phyloP scores from a whole-genome alignment of 2,329 filamentous ascomycete species.

The Arachnomyces sp. region DNA sequence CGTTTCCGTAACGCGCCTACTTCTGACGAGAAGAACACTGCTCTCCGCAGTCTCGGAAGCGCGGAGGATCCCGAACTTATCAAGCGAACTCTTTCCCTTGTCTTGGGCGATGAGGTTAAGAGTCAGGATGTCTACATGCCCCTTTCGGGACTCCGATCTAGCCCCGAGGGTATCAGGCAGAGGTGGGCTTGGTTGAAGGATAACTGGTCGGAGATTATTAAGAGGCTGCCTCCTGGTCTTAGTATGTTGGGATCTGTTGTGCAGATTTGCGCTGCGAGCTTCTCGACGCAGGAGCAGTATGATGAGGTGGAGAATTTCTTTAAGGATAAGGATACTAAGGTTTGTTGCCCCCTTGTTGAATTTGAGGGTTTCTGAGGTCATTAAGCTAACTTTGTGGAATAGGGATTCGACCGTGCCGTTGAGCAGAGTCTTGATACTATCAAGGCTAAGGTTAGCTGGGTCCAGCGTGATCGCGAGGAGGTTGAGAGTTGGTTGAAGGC shows the following conservation, averaged over 20 bases:
- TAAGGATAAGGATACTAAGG: conserved; percentile 68
- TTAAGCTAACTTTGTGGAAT: conserved; percentile 8
- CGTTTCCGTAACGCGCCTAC: conserved; percentile 68
- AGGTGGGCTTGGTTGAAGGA: conserved; percentile 75
- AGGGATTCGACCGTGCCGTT: conserved; percentile 73
- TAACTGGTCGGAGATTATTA: conserved; percentile 78
- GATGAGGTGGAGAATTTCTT: conserved; percentile 75
- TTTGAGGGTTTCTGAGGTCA: not conserved
- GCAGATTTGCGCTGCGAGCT: conserved; percentile 69
- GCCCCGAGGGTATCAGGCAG: conserved; percentile 67
- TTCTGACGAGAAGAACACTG: conserved; percentile 84
- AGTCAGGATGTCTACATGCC: conserved; percentile 93
- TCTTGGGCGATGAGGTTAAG: conserved; percentile 75
- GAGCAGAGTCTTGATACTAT: conserved; percentile 85
- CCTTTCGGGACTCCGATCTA: conserved; percentile 65
- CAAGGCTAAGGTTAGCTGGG: conserved; percentile 73
- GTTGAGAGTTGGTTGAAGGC: conserved; percentile 64
- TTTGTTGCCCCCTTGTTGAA: conserved; percentile 14
- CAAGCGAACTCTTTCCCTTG: conserved; percentile 65
- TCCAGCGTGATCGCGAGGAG: conserved; percentile 66
- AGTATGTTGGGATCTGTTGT: conserved; percentile 81
- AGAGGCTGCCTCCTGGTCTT: conserved; percentile 75
- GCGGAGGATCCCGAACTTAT: conserved; percentile 72
- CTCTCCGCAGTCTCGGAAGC: conserved; percentile 72
- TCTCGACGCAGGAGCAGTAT: conserved; percentile 68